phyloP scores from a whole-genome alignment of 192 early-diverging fungal genomes.

The Entophlyctis helioformis region DNA sequence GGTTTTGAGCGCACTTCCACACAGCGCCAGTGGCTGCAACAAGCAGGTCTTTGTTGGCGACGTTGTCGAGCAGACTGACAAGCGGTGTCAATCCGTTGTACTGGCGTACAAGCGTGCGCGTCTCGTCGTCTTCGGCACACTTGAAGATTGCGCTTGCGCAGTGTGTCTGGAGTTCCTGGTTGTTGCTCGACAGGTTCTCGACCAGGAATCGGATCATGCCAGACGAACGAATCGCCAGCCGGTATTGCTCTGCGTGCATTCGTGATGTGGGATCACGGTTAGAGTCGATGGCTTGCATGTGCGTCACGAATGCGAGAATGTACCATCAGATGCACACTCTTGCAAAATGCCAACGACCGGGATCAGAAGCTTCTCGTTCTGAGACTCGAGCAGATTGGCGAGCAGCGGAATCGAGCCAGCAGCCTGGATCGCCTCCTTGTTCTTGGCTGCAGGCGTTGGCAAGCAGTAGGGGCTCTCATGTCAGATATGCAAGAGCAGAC shows the following conservation, averaged over 20 bases:
- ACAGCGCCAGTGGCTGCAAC: constrained; percentile 55
- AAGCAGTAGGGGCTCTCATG: neutral
- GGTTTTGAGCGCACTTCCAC: constrained; percentile 54
- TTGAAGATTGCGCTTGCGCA: constrained; percentile 55
- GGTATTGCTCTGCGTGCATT: constrained; percentile 37
- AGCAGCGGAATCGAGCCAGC: constrained; percentile 47
- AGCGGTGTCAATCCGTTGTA: constrained; percentile 38
- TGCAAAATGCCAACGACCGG: constrained; percentile 54
- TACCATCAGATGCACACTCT: constrained; percentile 47
- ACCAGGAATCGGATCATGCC: constrained; percentile 56
- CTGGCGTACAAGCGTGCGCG: constrained; percentile 36
- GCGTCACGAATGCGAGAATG: too few species aligned
- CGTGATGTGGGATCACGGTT: too few species aligned
- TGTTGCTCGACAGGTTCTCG: constrained; percentile 44
- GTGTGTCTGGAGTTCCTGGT: constrained; percentile 49
- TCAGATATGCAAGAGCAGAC: too few species aligned
- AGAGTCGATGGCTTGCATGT: too few species aligned
- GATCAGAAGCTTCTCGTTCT: constrained; percentile 45
- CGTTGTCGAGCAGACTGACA: constrained; percentile 46
- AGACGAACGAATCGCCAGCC: constrained; percentile 39
- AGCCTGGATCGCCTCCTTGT: constrained; percentile 50
- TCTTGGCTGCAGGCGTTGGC: constrained; percentile 16
- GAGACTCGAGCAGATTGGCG: constrained; percentile 40
- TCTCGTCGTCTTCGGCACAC: constrained; percentile 55
- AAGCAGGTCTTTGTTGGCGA: constrained; percentile 47